Evolutionary conservation across 345 rosid genomes (phyloP).

Genomic region (Ceriops tagal): DNA sequence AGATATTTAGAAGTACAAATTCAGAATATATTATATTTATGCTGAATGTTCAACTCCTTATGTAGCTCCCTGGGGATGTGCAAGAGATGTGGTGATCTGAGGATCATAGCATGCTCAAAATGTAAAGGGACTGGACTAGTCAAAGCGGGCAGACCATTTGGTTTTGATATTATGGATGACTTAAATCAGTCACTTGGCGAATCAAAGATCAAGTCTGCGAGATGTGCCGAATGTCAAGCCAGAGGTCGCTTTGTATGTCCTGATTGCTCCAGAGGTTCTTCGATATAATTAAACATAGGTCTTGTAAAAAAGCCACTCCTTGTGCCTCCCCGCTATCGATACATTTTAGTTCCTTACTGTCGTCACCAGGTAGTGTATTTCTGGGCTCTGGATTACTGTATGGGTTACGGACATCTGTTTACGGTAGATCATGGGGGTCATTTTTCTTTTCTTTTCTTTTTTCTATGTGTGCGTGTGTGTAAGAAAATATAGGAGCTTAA

Average conservation of each 20-base stretch:
- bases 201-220: conserved; percentile 25
- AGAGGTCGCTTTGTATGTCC: conserved; percentile 76
- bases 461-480: too few relatives aligned
- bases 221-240: conserved; percentile 59
- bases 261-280: conserved; percentile 43
- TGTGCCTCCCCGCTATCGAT: too few relatives aligned
- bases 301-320: background rate
- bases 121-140: conserved; percentile 74
- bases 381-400: too few relatives aligned
- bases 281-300: conserved; percentile 15
- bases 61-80: conserved; percentile 87
- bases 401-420: too few relatives aligned
- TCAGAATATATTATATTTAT: background rate
- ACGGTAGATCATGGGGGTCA: too few relatives aligned
- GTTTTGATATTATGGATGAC: conserved; percentile 44
- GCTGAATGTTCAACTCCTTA: conserved; percentile 1
- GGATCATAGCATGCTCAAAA: conserved; percentile 64
- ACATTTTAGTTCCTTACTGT: too few relatives aligned
- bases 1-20: too few relatives aligned
- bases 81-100: conserved; percentile 72
- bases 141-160: conserved; percentile 48
- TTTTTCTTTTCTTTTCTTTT: too few relatives aligned
- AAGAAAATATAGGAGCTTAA: too few relatives aligned
- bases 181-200: conserved; percentile 36
- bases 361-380: too few relatives aligned